Evolutionary conservation across 345 rosid genomes (phyloP).

Genomic region (Gossypioides kirkii): DNA sequence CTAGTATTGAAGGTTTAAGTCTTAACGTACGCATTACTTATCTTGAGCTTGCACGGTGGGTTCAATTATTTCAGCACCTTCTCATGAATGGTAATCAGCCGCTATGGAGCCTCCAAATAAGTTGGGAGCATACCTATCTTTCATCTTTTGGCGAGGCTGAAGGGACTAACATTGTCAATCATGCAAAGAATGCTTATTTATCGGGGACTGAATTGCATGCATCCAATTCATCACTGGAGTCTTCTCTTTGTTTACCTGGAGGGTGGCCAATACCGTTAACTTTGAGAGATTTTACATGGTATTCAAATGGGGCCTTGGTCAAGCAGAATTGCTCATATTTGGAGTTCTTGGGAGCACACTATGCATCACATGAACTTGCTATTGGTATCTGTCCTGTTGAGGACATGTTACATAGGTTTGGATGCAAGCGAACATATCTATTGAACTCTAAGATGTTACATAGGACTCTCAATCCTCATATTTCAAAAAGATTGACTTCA

Average conservation of each 20-base stretch:
- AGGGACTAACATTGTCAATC: slow-evolving; percentile 49
- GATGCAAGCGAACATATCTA: slow-evolving; percentile 20
- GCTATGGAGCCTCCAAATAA: slow-evolving; percentile 74
- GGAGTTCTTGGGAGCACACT: slow-evolving; percentile 68
- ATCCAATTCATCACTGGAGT: slow-evolving; percentile 26
- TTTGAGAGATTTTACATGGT: slow-evolving; percentile 46
- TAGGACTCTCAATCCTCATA: slow-evolving; percentile 40
- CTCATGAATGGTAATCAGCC: slow-evolving; percentile 61
- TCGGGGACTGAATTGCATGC: slow-evolving; percentile 29
- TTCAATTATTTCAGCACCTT: slow-evolving; percentile 75
- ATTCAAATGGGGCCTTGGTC: slow-evolving; percentile 62
- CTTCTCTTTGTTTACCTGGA: slow-evolving; percentile 56
- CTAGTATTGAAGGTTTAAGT: slow-evolving; percentile 47
- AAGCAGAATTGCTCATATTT: slow-evolving; percentile 78
- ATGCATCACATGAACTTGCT: slow-evolving; percentile 36
- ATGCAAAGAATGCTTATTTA: slow-evolving; percentile 48
- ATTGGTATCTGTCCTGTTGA: slow-evolving; percentile 21
- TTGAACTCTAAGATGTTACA: slow-evolving; percentile 33
- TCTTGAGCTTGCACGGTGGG: slow-evolving; percentile 90
- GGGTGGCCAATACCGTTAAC: slow-evolving; percentile 85
- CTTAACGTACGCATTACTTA: slow-evolving; percentile 51
- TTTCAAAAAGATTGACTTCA: slow-evolving; percentile 19
- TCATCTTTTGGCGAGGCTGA: slow-evolving; percentile 70
- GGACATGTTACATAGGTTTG: slow-evolving; percentile 23
- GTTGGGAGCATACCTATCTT: slow-evolving; percentile 91